A percentile compares a stretch with the other conserved stretches of the same genome.
Evolutionary conservation across 805 yeast species (phyloP).

Genomic region (Candida orba): DNA sequence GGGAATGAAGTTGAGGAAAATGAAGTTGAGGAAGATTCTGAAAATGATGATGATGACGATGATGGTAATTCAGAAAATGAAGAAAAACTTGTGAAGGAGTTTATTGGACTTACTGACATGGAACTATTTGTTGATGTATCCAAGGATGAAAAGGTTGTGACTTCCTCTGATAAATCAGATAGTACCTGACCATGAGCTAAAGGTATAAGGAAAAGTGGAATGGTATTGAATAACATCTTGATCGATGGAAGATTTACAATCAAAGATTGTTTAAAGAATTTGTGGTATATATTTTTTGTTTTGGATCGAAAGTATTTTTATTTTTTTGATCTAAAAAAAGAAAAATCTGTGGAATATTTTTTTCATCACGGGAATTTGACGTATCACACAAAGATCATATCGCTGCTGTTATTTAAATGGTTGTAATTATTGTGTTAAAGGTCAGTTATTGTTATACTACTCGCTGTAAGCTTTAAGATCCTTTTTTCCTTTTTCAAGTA

Average conservation of each 20-base stretch:
- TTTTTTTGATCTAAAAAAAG: not conserved
- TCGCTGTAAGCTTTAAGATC: no score
- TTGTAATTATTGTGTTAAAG: no score
- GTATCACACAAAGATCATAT: no score
- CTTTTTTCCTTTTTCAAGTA: no score
- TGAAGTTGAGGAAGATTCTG: constrained; percentile 4
- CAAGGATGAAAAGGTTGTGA: no score
- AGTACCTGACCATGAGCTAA: no score
- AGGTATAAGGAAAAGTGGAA: no score
- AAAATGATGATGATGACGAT: constrained; percentile 3
- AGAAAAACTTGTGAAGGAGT: not conserved
- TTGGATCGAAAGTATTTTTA: not conserved
- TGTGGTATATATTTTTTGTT: not conserved
- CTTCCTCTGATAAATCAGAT: no score
- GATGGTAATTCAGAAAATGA: not conserved
- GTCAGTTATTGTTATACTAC: no score
- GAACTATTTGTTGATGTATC: not conserved
- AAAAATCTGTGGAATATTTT: not conserved
- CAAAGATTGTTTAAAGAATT: not conserved
- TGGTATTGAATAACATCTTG: no score
- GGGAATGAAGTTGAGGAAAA: not conserved
- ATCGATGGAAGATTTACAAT: not conserved
- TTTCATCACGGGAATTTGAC: not conserved
- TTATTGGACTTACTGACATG: not conserved
- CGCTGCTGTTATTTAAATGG: no score